phyloP scores from a whole-genome alignment of 495 filamentous ascomycete species.

The Apodospora peruviana region DNA sequence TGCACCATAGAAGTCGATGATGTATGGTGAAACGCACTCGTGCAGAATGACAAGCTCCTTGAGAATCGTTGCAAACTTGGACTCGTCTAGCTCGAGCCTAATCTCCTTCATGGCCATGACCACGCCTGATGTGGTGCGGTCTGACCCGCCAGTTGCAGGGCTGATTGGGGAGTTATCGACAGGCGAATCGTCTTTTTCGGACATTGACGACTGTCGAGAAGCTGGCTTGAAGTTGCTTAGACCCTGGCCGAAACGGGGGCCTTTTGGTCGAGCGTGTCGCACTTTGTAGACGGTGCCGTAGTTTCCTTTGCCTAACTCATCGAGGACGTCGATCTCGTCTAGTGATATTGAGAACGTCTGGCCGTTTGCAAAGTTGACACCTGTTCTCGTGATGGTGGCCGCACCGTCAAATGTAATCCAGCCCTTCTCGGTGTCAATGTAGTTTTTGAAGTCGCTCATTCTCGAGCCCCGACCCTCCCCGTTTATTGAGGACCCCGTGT shows the following conservation, averaged over 20 bases:
- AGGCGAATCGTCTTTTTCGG: slow-evolving; percentile 22
- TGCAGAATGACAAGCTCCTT: slow-evolving; percentile 98
- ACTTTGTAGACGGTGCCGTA: slow-evolving; percentile 98
- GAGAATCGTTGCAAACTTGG: slow-evolving; percentile 93
- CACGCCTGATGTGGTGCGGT: slow-evolving; percentile 50
- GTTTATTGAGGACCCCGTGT: slow-evolving; percentile 23
- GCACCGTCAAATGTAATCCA: slow-evolving; percentile 92
- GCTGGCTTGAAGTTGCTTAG: slow-evolving; percentile 53
- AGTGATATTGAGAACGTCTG: slow-evolving; percentile 90
- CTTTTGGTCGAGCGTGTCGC: slow-evolving; percentile 71
- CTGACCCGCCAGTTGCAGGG: slow-evolving; percentile 12
- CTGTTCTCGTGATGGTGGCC: slow-evolving; percentile 77
- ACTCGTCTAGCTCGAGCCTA: slow-evolving; percentile 91
- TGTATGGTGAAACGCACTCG: slow-evolving; percentile 89
- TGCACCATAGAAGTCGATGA: slow-evolving; percentile 97
- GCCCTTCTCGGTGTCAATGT: slow-evolving; percentile 85
- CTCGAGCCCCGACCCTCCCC: slow-evolving; percentile 51
- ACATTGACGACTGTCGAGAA: slow-evolving; percentile 27
- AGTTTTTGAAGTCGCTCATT: slow-evolving; percentile 87
- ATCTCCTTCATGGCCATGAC: slow-evolving; percentile 99
- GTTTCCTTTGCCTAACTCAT: slow-evolving; percentile 96
- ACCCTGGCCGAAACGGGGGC: slow-evolving; percentile 75
- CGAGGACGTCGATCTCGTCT: slow-evolving; percentile 90
- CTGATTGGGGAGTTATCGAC: slow-evolving; percentile 12
- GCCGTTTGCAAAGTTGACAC: slow-evolving; percentile 87